Evolutionary conservation across 768 basidiomycete species (phyloP).

Genomic region (Terana coerulea): DNA sequence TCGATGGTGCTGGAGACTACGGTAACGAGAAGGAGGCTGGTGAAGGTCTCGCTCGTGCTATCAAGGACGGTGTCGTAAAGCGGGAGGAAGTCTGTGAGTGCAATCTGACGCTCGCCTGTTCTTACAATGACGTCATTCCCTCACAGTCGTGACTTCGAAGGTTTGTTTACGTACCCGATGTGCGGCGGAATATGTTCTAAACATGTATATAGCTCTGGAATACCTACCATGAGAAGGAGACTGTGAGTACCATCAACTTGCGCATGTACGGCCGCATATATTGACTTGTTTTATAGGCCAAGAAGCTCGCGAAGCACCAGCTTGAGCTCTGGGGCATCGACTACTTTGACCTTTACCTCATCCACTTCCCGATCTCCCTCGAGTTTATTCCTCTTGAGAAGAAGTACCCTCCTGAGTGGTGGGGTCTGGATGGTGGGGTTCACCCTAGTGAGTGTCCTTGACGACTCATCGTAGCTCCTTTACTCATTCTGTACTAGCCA

Average conservation of each 20-base stretch:
- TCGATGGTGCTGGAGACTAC: slow-evolving; percentile 85
- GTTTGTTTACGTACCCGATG: slow-evolving; percentile 24
- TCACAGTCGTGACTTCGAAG: slow-evolving; percentile 80
- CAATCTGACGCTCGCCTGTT: background rate
- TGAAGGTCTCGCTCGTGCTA: slow-evolving; percentile 72
- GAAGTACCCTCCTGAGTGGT: slow-evolving; percentile 85
- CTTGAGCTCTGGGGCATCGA: slow-evolving; percentile 80
- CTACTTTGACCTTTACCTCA: slow-evolving; percentile 76
- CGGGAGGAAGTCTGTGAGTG: slow-evolving; percentile 81
- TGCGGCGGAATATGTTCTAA: background rate
- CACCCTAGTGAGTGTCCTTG: slow-evolving; percentile 46
- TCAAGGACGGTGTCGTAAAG: slow-evolving; percentile 78
- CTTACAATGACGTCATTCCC: background rate
- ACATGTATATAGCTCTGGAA: slow-evolving; percentile 66
- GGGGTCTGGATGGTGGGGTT: slow-evolving; percentile 66
- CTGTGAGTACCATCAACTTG: slow-evolving; percentile 39
- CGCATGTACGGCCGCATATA: background rate
- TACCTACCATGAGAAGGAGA: slow-evolving; percentile 78
- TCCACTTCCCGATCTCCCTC: slow-evolving; percentile 86
- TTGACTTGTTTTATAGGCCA: slow-evolving; percentile 40
- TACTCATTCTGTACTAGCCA: slow-evolving; percentile 29
- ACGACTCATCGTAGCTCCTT: background rate
- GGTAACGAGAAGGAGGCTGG: slow-evolving; percentile 89
- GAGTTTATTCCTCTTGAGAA: slow-evolving; percentile 73
- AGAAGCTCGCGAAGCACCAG: slow-evolving; percentile 53